These are phyloP conservation scores for Plectosphaerella cucumerina DNA, from an alignment of 2,329 filamentous ascomycete species.

Conservation along the genomic window DNA sequence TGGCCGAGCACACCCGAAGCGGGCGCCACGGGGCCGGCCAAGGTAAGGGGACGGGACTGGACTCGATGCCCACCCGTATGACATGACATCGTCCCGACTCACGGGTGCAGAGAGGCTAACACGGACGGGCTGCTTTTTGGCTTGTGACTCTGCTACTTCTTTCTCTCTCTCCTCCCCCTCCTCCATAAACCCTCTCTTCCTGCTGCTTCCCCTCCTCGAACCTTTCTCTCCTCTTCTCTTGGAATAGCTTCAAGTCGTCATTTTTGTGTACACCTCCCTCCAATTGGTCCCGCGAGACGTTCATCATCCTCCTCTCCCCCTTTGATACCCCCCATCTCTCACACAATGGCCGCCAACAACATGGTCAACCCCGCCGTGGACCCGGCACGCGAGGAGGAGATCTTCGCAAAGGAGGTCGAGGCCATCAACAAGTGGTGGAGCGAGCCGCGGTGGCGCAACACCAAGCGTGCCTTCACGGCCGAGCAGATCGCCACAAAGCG, in stretches of 20 bases:
- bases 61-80: no score
- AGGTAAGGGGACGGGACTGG: no score
- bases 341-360: constrained; percentile 56
- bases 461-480: constrained; percentile 87
- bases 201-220: constrained; percentile 1
- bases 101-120: no score
- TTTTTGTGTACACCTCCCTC: background rate
- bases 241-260: constrained; percentile 10
- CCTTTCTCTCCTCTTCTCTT: constrained; percentile 1
- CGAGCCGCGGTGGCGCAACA: constrained; percentile 87
- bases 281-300: background rate
- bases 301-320: background rate
- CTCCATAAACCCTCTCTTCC: constrained; percentile 6
- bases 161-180: constrained; percentile 9
- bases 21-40: no score
- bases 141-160: constrained; percentile 15
- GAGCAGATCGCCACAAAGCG: constrained; percentile 97
- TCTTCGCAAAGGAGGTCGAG: constrained; percentile 78
- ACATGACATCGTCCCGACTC: no score
- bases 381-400: constrained; percentile 54
- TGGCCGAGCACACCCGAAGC: constrained; percentile 3
- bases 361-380: constrained; percentile 57
- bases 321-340: constrained; percentile 5
- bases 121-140: constrained; percentile 6
- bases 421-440: constrained; percentile 93